A percentile compares a stretch with the other conserved stretches of the same genome.
Evolutionary conservation across 352 stramenopile genomes (phyloP).

Genomic region (Globisporangium middletonii): DNA sequence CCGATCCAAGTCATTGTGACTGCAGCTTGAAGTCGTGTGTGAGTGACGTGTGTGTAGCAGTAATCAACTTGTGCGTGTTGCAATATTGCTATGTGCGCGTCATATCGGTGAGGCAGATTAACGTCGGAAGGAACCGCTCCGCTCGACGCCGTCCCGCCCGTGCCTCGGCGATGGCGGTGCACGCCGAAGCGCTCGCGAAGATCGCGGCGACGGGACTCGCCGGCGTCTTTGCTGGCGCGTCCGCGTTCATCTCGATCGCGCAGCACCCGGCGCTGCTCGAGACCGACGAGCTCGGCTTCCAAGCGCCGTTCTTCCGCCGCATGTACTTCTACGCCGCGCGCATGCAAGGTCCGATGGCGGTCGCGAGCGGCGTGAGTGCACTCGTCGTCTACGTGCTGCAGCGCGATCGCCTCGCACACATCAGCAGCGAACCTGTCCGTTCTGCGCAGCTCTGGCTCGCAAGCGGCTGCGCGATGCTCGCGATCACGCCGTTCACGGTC

Average conservation of each 20-base stretch:
- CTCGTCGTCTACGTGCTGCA: constrained; percentile 43
- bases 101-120: no score
- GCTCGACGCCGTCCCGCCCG: neutral
- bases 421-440: constrained; percentile 5
- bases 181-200: constrained; percentile 58
- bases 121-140: no score
- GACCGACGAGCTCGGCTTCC: constrained; percentile 43
- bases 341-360: constrained; percentile 50
- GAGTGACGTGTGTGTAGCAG: no score
- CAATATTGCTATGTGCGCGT: no score
- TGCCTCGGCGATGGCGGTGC: constrained; percentile 17
- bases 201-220: constrained; percentile 50
- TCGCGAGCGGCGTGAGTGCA: constrained; percentile 47
- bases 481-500: constrained; percentile 33
- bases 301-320: constrained; percentile 66
- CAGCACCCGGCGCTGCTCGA: constrained; percentile 69
- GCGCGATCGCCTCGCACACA: constrained; percentile 13
- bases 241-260: constrained; percentile 63
- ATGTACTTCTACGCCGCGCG: constrained; percentile 76
- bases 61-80: no score
- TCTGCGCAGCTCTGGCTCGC: constrained; percentile 48
- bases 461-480: constrained; percentile 29
- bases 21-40: no score
- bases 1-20: no score
- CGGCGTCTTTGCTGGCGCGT: constrained; percentile 62